Conservation (phyloP, 225 moss, liverwort and hornwort genomes). For the Asterella californica region DNA sequence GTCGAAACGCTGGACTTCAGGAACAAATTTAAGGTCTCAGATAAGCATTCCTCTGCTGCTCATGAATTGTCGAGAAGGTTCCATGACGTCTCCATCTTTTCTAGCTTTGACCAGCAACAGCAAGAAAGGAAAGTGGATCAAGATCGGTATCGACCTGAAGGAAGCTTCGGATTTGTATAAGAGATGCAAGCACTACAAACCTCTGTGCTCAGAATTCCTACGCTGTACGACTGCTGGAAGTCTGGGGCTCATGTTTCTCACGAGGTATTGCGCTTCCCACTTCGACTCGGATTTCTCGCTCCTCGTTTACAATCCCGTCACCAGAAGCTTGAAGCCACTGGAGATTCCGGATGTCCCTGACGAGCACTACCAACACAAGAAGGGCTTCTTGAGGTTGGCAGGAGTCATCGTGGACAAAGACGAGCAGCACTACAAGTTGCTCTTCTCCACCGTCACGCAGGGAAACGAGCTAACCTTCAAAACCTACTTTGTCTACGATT, state of each 20-base stretch:
- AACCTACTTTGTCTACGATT: neutral
- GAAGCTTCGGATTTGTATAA: neutral
- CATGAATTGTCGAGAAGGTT: neutral
- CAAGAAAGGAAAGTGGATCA: neutral
- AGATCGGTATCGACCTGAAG: neutral
- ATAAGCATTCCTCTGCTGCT: too few species aligned
- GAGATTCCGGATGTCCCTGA: neutral
- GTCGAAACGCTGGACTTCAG: too few species aligned
- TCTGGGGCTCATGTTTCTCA: constrained; percentile 8
- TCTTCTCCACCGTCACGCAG: neutral
- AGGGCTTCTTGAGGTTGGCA: neutral
- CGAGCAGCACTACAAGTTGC: neutral
- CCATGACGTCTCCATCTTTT: neutral
- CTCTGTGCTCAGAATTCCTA: neutral
- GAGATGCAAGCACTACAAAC: neutral
- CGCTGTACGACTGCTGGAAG: neutral
- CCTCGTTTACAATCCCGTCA: neutral
- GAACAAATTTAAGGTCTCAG: too few species aligned
- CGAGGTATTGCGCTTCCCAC: neutral
- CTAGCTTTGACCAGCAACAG: neutral
- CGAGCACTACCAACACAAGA: neutral
- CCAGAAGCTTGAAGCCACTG: neutral
- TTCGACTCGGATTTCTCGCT: neutral
- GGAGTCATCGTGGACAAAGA: neutral
- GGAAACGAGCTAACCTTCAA: neutral